Percentiles rank a stretch among this genome's conserved stretches.
phyloP scores from a whole-genome alignment of 2,329 filamentous ascomycete genomes.

The Epicoccum nigrum region DNA sequence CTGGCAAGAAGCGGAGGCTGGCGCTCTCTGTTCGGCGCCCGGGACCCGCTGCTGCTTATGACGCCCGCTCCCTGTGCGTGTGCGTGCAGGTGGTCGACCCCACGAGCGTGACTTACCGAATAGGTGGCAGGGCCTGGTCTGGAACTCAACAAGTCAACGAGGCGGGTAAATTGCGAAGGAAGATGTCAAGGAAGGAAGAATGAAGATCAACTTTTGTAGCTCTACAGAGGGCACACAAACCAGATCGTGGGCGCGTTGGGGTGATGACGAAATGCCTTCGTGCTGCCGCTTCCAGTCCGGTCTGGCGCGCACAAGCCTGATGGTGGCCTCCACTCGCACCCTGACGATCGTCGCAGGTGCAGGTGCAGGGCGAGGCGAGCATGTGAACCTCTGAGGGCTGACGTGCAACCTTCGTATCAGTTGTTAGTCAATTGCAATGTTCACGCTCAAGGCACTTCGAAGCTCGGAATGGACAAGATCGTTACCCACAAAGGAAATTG shows the following conservation, averaged over 20 bases:
- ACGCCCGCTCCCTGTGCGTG: slow-evolving; percentile 35
- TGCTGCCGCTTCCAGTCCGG: slow-evolving; percentile 26
- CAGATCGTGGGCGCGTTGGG: slow-evolving; percentile 34
- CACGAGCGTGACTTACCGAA: slow-evolving; percentile 37
- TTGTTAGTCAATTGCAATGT: not conserved
- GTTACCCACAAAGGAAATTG: slow-evolving; percentile 48
- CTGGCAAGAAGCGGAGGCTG: slow-evolving; percentile 45
- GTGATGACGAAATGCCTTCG: slow-evolving; percentile 46
- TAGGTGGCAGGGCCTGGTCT: slow-evolving; percentile 20
- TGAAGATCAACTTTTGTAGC: slow-evolving; percentile 30
- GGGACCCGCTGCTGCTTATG: slow-evolving; percentile 38
- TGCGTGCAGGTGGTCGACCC: too few species aligned
- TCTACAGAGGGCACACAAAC: slow-evolving; percentile 36
- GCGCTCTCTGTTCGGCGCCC: slow-evolving; percentile 29
- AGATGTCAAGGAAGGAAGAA: slow-evolving; percentile 13
- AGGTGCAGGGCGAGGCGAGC: slow-evolving; percentile 13
- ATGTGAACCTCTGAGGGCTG: slow-evolving; percentile 17
- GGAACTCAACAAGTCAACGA: slow-evolving; percentile 3
- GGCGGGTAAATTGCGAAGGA: slow-evolving; percentile 7
- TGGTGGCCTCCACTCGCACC: slow-evolving; percentile 28
- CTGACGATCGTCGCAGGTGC: slow-evolving; percentile 32
- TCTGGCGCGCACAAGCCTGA: slow-evolving; percentile 30
- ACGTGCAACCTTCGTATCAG: not conserved
- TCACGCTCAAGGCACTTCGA: not conserved
- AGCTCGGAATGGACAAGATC: not conserved